Conservation (phyloP, 371 early-diverging fungal species). For the Lichtheimia ramosa region DNA sequence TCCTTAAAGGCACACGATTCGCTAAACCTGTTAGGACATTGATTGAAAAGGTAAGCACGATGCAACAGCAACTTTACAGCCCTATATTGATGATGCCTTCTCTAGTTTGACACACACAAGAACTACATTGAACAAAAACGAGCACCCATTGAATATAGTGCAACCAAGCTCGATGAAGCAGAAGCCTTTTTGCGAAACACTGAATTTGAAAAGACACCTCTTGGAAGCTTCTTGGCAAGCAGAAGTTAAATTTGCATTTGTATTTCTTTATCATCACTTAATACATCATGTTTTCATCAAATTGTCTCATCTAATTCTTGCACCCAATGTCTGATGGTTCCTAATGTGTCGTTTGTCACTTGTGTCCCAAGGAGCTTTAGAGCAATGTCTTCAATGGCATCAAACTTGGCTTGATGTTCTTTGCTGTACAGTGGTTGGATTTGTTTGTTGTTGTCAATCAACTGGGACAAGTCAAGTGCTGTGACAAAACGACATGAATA, state of each 20-base stretch:
- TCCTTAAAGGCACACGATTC: constrained; percentile 62
- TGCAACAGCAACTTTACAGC: not conserved
- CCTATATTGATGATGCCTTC: not conserved
- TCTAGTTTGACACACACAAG: constrained; percentile 72
- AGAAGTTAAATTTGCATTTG: constrained; percentile 8
- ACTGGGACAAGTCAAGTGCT: constrained; percentile 1
- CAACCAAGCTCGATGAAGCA: constrained; percentile 68
- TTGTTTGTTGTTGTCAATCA: not conserved
- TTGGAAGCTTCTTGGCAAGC: constrained; percentile 58
- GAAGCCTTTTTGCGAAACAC: constrained; percentile 56
- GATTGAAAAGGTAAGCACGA: constrained; percentile 71
- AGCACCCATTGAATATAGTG: constrained; percentile 72
- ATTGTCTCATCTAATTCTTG: too few species aligned
- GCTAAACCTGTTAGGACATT: constrained; percentile 75
- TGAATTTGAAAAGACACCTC: constrained; percentile 56
- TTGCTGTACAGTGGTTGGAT: not conserved
- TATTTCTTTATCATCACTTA: not conserved
- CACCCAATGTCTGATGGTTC: too few species aligned
- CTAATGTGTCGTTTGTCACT: too few species aligned
- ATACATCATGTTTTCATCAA: not conserved
- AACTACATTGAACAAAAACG: constrained; percentile 77
- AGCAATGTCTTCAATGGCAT: constrained; percentile 1
- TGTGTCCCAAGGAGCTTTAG: not conserved
- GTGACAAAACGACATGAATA: not conserved
- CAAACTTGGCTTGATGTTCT: not conserved